Evolutionary conservation across 1,284 basidiomycete species (phyloP), one percentile per base, ranked within the genome.

Genomic region (Ustilago nuda): DNA sequence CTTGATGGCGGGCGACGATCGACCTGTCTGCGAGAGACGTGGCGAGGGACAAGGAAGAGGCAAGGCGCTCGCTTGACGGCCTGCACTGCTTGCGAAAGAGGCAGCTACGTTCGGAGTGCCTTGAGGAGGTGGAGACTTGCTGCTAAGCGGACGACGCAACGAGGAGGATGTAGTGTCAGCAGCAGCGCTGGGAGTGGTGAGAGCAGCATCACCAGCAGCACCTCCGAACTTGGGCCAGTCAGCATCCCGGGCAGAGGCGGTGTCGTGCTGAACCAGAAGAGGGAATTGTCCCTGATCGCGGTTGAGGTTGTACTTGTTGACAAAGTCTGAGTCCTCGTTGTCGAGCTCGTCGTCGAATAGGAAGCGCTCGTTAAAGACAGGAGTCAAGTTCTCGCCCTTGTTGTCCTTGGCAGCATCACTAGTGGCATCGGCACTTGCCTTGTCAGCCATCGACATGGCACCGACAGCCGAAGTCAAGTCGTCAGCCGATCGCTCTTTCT

Each of bases 161-260:
- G 67, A 68, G 3, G 56, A 61, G 12, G 56, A 23, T 30, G 58
- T 55, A 43, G 60, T 56, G 57, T 65, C 58, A 62, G 60, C 43
- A 56, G 57, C 54, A 27, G 23, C 23, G 23, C 23, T 27, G 23
- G 23, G 23, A 27, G 23, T 27, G 23, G 23, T 3, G 23, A 27
- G 3, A 27, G 58, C 51, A 43, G 60, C 53, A 55, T 65, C 58
- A 62, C 55, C 43, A 56, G 57, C 54, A 55, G 89, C 88, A 61
- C 90, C 89, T 60, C 90, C 89, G 86, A 94, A 97, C 84, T 93
- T 93, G 50, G 94, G 93, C 95, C 95, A 98, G 85, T 98, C 94
- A 3, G 94, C 94, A 1, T 92, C 89, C 84, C 93, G 93, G 82
- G 92, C 90, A 15, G 86, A 76, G 15, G 52, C 30, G 19, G 52